Conservation (phyloP, 768 basidiomycete genomes). For the Baorangia bicolor region DNA sequence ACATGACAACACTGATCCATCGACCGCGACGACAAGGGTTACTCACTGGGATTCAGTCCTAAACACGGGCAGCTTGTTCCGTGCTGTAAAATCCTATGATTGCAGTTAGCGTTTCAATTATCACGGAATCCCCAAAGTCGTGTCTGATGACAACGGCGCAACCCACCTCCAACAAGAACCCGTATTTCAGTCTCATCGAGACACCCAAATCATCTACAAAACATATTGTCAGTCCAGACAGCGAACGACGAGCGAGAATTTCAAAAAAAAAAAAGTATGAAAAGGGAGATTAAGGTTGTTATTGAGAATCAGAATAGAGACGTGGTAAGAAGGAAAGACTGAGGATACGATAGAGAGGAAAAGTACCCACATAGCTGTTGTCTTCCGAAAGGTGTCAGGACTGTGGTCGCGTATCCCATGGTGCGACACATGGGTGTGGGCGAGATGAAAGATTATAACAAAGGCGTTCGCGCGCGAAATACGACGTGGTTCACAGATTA, state of each 20-base stretch:
- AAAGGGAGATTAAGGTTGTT: neutral
- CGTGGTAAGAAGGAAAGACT: neutral
- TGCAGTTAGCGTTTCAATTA: conserved; percentile 16
- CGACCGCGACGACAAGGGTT: neutral
- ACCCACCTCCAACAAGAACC: conserved; percentile 62
- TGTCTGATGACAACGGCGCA: neutral
- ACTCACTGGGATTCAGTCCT: conserved; percentile 72
- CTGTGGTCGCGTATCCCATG: conserved; percentile 30
- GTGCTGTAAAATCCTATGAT: conserved; percentile 55
- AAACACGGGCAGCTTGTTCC: conserved; percentile 70
- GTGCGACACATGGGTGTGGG: neutral
- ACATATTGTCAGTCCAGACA: neutral
- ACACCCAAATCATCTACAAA: conserved; percentile 60
- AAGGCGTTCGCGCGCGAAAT: neutral
- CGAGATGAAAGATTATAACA: neutral
- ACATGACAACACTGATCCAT: neutral
- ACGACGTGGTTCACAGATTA: neutral
- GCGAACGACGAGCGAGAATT: neutral
- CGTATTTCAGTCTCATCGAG: conserved; percentile 75
- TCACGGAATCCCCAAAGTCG: neutral
- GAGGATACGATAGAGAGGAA: neutral
- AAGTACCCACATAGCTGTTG: conserved; percentile 70
- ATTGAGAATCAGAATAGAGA: neutral
- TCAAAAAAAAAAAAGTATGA: too few relatives aligned
- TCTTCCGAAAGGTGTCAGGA: conserved; percentile 87